phyloP scores from a whole-genome alignment of 2,329 filamentous ascomycete genomes.

The Simplicillium aogashimaense region DNA sequence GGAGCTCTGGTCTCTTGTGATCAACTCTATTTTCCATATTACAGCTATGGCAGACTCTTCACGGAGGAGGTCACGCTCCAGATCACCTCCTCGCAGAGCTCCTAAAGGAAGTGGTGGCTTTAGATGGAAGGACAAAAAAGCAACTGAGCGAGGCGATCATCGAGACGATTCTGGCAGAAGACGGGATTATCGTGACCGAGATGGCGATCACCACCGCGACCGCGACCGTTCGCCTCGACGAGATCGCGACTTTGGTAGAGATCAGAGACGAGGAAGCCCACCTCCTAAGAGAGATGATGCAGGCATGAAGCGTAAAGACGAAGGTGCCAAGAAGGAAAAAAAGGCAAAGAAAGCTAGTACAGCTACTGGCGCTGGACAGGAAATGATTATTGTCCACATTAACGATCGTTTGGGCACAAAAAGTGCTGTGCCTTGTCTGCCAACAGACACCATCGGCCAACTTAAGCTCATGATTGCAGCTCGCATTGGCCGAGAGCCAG shows the following conservation, averaged over 20 bases:
- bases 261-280: slow-evolving; percentile 11
- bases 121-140: slow-evolving; percentile 48
- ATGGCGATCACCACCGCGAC: slow-evolving; percentile 10
- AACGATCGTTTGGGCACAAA: slow-evolving; percentile 97
- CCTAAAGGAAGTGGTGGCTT: slow-evolving; percentile 34
- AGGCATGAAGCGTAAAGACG: slow-evolving; percentile 15
- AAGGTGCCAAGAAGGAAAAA: slow-evolving; percentile 28
- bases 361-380: slow-evolving; percentile 39
- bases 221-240: slow-evolving; percentile 3
- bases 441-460: slow-evolving; percentile 71
- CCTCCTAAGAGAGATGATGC: slow-evolving; percentile 12
- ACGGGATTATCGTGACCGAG: slow-evolving; percentile 22
- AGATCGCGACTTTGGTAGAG: slow-evolving; percentile 11
- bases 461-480: slow-evolving; percentile 91
- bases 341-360: slow-evolving; percentile 17
- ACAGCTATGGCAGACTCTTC: slow-evolving; percentile 15
- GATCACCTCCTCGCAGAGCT: slow-evolving; percentile 14
- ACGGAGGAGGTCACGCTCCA: slow-evolving; percentile 13
- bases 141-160: slow-evolving; percentile 28
- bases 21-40: not conserved
- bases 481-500: slow-evolving; percentile 76
- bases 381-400: slow-evolving; percentile 89
- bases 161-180: slow-evolving; percentile 24
- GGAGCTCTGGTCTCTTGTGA: too few species aligned
- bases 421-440: slow-evolving; percentile 80